Evolutionary conservation across 1,284 basidiomycete genomes (phyloP), one percentile per base, ranked within the genome.

Genomic region (Sporisorium reilianum): DNA sequence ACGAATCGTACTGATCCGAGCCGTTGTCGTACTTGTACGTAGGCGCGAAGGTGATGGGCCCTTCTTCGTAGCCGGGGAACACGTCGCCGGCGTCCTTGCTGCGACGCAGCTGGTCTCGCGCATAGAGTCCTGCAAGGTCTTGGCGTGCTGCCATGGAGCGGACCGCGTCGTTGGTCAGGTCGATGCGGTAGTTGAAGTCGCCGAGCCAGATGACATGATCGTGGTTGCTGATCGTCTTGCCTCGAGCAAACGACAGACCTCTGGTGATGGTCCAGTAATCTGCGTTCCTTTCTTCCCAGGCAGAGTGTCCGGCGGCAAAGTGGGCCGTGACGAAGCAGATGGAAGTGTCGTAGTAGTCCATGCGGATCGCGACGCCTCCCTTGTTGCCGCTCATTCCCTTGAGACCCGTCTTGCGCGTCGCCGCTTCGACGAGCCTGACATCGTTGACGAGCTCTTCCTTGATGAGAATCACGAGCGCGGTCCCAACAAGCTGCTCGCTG

Each of bases 251-350:
- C 65, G 92, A 91, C 20, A 99, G 85, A 0, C 92, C 94, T 57
- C 89, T 88, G 2, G 87, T 88, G 67, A 99, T 96, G 8, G 95
- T 98, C 69, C 89, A 87, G 80, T 95, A 99, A 85, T 99, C 97
- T 30, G 90, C 89, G 80, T 98, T 96, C 18, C 97, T 89, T 84
- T 99, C 96, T 23, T 92, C 91, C 11, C 93, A 88, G 79, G 96
- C 97, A 7, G 88, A 84, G 79, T 96, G 94, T 4, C 97, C 97
- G 7, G 97, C 95, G 16, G 97, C 95, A 49, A 99, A 89, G 85
- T 99, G 97, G 0, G 93, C 93, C 0, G 96, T 97, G 78, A 99
- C 87, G 86, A 99, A 95, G 86, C 97, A 99, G 79, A 99, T 91
- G 50, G 89, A 92, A 7, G 95, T 93, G 82, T 97, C 94, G 79